phyloP scores from a whole-genome alignment of 768 basidiomycete species.

The Leccinum rimulosum region DNA sequence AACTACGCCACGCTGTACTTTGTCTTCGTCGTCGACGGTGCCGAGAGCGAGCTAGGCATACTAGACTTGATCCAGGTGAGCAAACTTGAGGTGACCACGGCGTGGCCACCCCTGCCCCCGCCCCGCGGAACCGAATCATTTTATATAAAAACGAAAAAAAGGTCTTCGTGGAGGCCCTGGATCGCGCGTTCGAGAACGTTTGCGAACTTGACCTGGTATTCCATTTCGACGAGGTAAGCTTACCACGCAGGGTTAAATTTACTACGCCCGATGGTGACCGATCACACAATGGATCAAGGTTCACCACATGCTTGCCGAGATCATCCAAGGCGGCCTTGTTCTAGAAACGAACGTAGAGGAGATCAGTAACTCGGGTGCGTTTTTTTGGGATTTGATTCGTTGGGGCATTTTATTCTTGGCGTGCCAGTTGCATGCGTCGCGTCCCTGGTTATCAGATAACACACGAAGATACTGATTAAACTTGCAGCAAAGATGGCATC shows the following conservation, averaged over 20 bases:
- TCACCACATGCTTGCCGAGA: constrained; percentile 92
- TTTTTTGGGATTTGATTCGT: background rate
- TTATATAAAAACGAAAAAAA: background rate
- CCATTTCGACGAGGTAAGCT: constrained; percentile 93
- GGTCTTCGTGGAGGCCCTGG: constrained; percentile 98
- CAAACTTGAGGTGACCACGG: background rate
- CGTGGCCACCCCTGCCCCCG: background rate
- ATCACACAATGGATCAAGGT: constrained; percentile 43
- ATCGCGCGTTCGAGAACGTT: constrained; percentile 95
- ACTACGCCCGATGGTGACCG: background rate
- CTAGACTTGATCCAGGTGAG: constrained; percentile 93
- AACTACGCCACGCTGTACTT: constrained; percentile 97
- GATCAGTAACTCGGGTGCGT: constrained; percentile 68
- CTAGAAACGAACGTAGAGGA: constrained; percentile 93
- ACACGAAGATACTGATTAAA: constrained; percentile 10
- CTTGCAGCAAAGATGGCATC: constrained; percentile 64
- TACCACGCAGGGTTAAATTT: background rate
- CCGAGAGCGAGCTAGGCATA: constrained; percentile 95
- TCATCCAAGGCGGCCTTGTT: constrained; percentile 95
- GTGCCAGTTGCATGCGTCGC: background rate
- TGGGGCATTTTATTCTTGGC: constrained; percentile 1
- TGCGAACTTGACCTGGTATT: constrained; percentile 98
- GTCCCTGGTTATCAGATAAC: constrained; percentile 1
- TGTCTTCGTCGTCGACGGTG: constrained; percentile 93
- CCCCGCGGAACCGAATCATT: background rate